phyloP scores from a whole-genome alignment of 2,329 filamentous ascomycete species.

The Fusarium sulawesiense region DNA sequence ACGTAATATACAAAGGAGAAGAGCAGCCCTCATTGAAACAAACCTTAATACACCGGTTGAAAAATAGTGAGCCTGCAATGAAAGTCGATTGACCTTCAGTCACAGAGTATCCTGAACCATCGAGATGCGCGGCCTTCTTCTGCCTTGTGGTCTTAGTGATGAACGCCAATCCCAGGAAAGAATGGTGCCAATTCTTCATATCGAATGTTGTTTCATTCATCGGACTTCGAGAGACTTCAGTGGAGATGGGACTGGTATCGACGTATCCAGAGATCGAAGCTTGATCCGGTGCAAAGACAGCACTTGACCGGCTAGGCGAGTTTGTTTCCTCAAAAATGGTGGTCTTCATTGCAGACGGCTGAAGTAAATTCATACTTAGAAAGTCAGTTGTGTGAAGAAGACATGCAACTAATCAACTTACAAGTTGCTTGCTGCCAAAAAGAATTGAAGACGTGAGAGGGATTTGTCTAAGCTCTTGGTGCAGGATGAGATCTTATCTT shows the following conservation, averaged over 20 bases:
- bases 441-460: background rate
- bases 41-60: background rate
- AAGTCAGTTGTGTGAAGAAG: background rate
- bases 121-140: fast-evolving
- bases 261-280: background rate
- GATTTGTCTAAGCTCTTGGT: conserved; percentile 3
- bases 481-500: background rate
- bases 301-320: fast-evolving
- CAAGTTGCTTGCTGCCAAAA: background rate
- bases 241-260: background rate
- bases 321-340: no score
- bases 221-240: fast-evolving
- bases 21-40: background rate
- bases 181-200: fast-evolving
- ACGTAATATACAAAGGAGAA: background rate
- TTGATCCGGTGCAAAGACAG: fast-evolving
- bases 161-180: background rate
- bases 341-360: fast-evolving
- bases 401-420: background rate
- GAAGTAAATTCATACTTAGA: background rate
- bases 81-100: background rate
- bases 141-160: background rate
- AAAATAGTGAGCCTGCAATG: background rate
- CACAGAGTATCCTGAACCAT: fast-evolving
- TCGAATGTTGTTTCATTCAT: fast-evolving